Conservation (phyloP, 108 stramenopile genomes). For the Pseudonitzschia multistriata region DNA sequence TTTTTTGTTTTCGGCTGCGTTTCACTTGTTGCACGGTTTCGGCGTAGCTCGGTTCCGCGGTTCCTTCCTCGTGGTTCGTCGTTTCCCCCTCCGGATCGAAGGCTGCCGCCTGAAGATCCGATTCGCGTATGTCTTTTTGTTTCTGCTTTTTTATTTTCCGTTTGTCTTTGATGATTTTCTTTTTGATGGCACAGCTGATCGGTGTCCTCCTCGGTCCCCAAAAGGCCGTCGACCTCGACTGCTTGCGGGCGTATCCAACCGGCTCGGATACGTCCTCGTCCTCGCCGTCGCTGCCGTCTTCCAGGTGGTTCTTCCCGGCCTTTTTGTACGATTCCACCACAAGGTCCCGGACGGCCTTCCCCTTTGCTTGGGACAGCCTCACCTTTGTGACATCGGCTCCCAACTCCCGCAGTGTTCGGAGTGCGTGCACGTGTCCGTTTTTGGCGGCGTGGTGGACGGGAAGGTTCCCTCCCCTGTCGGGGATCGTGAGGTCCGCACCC, state of each 20-base stretch:
- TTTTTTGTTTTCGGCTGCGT: constrained; percentile 1
- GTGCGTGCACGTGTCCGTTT: constrained; percentile 6
- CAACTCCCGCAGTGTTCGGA: not conserved
- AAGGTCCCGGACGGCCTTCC: not conserved
- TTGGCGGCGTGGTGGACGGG: constrained; percentile 1
- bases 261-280: not conserved
- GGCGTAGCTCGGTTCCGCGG: not conserved
- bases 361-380: not conserved
- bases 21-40: constrained; percentile 2
- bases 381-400: not conserved
- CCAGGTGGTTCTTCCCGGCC: not conserved
- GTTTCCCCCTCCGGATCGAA: not conserved
- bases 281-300: no score
- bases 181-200: constrained; percentile 1
- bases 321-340: not conserved
- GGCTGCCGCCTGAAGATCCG: not conserved
- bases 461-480: not conserved
- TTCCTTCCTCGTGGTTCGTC: not conserved
- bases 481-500: not conserved
- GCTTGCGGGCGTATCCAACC: not conserved
- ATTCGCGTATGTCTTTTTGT: not conserved
- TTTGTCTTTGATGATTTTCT: constrained; percentile 9
- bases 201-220: constrained; percentile 3
- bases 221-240: not conserved
- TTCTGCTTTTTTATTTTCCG: not conserved